A percentile compares a stretch with the other conserved stretches of the same genome.
phyloP scores from a whole-genome alignment of 2,329 filamentous ascomycete species.

The Cladosporium cucumerinum region DNA sequence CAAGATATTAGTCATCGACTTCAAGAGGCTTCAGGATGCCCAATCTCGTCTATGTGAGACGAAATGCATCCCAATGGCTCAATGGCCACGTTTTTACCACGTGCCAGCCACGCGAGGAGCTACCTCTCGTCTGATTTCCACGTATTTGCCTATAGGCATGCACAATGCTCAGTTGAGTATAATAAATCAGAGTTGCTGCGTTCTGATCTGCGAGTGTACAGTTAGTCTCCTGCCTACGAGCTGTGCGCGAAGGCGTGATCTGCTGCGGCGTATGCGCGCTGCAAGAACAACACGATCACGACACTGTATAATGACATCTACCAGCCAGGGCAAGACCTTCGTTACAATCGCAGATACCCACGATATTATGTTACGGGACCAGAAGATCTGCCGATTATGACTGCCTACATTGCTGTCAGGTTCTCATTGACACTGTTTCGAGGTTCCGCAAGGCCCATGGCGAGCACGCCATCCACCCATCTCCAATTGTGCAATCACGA shows the following conservation, averaged over 20 bases:
- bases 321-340: background rate
- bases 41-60: background rate
- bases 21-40: background rate
- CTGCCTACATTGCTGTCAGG: background rate
- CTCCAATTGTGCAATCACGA: constrained; percentile 2
- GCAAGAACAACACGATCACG: background rate
- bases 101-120: background rate
- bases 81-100: background rate
- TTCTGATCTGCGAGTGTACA: background rate
- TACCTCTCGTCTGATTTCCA: background rate
- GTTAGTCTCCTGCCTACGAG: background rate
- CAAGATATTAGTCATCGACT: background rate
- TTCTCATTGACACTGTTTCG: background rate
- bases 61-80: background rate
- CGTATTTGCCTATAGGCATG: background rate
- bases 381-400: background rate
- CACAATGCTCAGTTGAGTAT: background rate
- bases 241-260: constrained; percentile 1
- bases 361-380: too few relatives aligned
- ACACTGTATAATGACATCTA: background rate
- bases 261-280: background rate
- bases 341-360: background rate
- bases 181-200: background rate
- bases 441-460: background rate
- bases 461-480: constrained; percentile 1